Percentiles rank a stretch among this genome's conserved stretches.
These are phyloP conservation scores for Rhododendron henanense DNA, from an alignment of 148 eudicot species.

Conservation along the genomic window DNA sequence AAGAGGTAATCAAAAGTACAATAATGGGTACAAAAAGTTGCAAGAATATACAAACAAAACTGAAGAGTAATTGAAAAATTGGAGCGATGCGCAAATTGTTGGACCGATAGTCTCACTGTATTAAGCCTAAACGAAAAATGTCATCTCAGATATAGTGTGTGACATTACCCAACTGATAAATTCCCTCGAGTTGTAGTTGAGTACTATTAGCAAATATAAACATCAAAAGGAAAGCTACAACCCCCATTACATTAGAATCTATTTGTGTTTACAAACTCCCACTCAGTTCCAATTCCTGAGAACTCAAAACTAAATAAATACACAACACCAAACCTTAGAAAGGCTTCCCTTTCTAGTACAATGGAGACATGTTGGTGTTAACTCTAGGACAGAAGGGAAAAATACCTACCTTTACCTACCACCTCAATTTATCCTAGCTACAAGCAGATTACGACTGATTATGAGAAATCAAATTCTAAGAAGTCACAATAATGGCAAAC, in stretches of 20 bases:
- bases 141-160: neutral
- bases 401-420: slow-evolving; percentile 9
- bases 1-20: neutral
- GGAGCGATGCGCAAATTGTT: neutral
- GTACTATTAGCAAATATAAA: neutral
- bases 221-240: neutral
- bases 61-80: neutral
- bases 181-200: neutral
- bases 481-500: slow-evolving; percentile 16
- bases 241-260: neutral
- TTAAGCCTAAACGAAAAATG: neutral
- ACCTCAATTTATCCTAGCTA: slow-evolving; percentile 9
- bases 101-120: neutral
- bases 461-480: slow-evolving; percentile 15
- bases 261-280: slow-evolving; percentile 23
- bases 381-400: slow-evolving; percentile 5
- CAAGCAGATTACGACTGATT: slow-evolving; percentile 5
- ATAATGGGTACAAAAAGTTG: neutral
- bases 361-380: slow-evolving; percentile 7
- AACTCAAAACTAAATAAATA: neutral
- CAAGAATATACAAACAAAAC: neutral
- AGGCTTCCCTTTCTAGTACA: slow-evolving; percentile 12
- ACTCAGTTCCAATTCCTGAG: slow-evolving; percentile 5
- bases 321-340: slow-evolving; percentile 18
- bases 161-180: neutral